phyloP scores from a whole-genome alignment of 108 stramenopile genomes.

The Stephanodiscus minutulus region DNA sequence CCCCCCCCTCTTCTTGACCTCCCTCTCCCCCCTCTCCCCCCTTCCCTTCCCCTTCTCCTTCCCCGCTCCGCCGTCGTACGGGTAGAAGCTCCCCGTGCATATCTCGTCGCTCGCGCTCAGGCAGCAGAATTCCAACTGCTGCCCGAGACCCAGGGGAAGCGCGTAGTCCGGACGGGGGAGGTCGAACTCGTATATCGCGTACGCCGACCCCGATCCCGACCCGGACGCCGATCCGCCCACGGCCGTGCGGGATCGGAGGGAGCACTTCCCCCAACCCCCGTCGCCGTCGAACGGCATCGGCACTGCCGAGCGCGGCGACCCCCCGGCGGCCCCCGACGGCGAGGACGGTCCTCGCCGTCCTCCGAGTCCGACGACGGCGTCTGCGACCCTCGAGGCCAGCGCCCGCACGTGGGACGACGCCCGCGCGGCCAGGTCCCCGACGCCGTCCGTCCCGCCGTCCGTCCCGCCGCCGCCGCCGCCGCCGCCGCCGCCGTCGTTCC shows the following conservation, averaged over 20 bases:
- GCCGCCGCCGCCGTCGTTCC: neutral
- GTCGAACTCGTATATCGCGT: constrained; percentile 60
- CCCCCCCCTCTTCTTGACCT: constrained; percentile 2
- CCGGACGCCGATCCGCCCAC: constrained; percentile 12
- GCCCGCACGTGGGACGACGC: constrained; percentile 2
- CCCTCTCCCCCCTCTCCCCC: constrained; percentile 19
- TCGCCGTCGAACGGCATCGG: constrained; percentile 66
- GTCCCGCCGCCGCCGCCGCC: neutral
- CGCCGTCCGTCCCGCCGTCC: neutral
- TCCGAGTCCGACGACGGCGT: neutral
- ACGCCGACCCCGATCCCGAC: constrained; percentile 27
- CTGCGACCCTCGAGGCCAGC: neutral
- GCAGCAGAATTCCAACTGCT: constrained; percentile 67
- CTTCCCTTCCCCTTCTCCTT: constrained; percentile 12
- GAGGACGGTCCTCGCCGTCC: neutral
- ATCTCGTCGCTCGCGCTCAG: constrained; percentile 58
- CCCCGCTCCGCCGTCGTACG: constrained; percentile 26
- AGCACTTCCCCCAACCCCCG: constrained; percentile 68
- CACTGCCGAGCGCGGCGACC: no score
- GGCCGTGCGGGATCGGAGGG: constrained; percentile 43
- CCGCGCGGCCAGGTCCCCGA: neutral
- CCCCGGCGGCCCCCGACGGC: neutral
- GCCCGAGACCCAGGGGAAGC: constrained; percentile 60
- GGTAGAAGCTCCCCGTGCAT: constrained; percentile 61
- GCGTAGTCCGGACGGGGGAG: constrained; percentile 56